Conservation (phyloP, 2,329 filamentous ascomycete genomes). For the Neopestalotiopsis sp. region DNA sequence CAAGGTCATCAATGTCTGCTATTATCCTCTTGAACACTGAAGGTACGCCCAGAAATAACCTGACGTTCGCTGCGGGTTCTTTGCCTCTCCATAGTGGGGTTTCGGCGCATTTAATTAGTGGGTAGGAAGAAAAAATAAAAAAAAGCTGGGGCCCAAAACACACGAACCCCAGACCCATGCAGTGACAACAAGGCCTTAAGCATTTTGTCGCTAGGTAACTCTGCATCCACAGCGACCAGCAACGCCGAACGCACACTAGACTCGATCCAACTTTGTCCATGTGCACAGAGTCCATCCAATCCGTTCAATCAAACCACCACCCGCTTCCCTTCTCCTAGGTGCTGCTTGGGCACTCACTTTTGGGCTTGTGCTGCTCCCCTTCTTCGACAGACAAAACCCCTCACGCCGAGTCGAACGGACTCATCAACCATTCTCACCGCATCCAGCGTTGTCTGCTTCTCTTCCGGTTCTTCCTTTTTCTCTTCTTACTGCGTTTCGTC, state of each 20-base stretch:
- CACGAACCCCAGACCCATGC: neutral
- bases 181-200: neutral
- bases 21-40: no score
- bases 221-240: conserved; percentile 2
- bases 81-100: no score
- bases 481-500: neutral
- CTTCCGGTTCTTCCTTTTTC: neutral
- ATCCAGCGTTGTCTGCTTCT: neutral
- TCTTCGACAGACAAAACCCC: neutral
- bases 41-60: no score
- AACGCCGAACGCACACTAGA: neutral
- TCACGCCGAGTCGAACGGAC: neutral
- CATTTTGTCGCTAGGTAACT: conserved; percentile 3
- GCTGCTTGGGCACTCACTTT: no score
- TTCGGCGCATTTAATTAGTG: no score
- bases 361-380: no score
- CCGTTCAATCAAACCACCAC: neutral
- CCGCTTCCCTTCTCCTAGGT: no score
- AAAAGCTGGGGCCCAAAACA: neutral
- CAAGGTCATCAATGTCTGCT: no score
- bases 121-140: no score
- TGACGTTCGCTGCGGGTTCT: no score
- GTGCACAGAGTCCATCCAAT: neutral
- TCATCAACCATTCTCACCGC: neutral
- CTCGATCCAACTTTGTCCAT: neutral